Conservation (phyloP, 192 early-diverging fungal species). For the Backusella circina region DNA sequence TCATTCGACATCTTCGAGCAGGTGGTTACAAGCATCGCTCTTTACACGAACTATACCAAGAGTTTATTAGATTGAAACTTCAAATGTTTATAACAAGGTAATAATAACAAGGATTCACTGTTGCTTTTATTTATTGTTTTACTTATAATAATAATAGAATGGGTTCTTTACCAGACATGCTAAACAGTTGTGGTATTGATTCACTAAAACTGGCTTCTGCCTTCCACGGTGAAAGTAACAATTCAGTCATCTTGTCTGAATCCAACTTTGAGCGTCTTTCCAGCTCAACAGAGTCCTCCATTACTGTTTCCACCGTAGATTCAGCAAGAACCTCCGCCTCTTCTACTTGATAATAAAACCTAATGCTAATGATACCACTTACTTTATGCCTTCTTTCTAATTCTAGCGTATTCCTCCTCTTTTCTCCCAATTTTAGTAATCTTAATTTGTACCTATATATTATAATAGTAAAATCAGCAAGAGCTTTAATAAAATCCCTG, state of each 20-base stretch:
- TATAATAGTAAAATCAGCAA: neutral
- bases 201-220: neutral
- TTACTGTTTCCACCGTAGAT: conserved; percentile 13
- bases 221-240: neutral
- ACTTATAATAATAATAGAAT: conserved; percentile 8
- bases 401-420: neutral
- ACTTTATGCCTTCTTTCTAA: neutral
- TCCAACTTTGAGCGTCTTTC: conserved; percentile 7
- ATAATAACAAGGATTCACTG: neutral
- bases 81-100: conserved; percentile 70
- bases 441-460: conserved; percentile 1
- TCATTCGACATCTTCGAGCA: conserved; percentile 80
- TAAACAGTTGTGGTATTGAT: conserved; percentile 1
- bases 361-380: neutral
- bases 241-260: neutral
- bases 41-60: conserved; percentile 79
- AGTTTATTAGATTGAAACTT: conserved; percentile 74
- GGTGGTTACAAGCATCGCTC: conserved; percentile 73
- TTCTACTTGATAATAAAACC: neutral
- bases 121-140: neutral
- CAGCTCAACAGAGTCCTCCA: conserved; percentile 12
- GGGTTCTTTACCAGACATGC: conserved; percentile 13
- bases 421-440: neutral
- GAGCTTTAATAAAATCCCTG: neutral
- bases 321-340: conserved; percentile 6